Evolutionary conservation across 2,329 filamentous ascomycete species (phyloP).

Genomic region (Diaporthe citrichinensis): DNA sequence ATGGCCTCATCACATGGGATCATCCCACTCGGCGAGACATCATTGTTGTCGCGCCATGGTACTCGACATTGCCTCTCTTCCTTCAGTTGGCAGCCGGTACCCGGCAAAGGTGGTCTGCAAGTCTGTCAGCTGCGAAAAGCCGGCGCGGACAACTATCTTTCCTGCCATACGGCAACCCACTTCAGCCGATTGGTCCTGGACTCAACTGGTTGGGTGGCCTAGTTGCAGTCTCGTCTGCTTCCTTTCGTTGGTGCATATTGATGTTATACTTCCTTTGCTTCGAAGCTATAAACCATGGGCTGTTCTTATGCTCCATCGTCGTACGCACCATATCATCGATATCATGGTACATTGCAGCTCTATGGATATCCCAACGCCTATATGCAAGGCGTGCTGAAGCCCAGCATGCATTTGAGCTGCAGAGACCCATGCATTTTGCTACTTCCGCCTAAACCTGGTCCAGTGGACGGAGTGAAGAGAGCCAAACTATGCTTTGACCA

Average conservation of each 20-base stretch:
- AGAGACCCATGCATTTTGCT: constrained; percentile 12
- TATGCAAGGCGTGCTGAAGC: background rate
- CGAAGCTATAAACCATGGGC: background rate
- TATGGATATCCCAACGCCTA: background rate
- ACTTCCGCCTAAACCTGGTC: constrained; percentile 30
- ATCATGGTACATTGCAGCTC: background rate
- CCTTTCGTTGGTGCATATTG: background rate
- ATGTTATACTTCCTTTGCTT: no score
- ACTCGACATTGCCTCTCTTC: background rate
- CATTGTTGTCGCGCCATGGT: constrained; percentile 8
- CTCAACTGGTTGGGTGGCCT: background rate
- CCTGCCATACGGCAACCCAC: background rate
- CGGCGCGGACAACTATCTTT: background rate
- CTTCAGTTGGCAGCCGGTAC: background rate
- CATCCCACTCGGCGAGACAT: constrained; percentile 5
- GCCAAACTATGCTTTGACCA: constrained; percentile 28
- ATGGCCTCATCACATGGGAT: constrained; percentile 17
- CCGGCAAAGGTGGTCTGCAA: background rate
- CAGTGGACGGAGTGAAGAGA: constrained; percentile 23
- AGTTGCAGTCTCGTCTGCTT: background rate
- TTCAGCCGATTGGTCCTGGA: background rate
- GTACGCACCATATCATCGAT: constrained; percentile 10
- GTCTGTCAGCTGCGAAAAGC: background rate
- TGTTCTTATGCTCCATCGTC: background rate
- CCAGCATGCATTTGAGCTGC: constrained; percentile 17